Conservation (phyloP, 116 monocot genomes). For the Trichopus zeylanicus region DNA sequence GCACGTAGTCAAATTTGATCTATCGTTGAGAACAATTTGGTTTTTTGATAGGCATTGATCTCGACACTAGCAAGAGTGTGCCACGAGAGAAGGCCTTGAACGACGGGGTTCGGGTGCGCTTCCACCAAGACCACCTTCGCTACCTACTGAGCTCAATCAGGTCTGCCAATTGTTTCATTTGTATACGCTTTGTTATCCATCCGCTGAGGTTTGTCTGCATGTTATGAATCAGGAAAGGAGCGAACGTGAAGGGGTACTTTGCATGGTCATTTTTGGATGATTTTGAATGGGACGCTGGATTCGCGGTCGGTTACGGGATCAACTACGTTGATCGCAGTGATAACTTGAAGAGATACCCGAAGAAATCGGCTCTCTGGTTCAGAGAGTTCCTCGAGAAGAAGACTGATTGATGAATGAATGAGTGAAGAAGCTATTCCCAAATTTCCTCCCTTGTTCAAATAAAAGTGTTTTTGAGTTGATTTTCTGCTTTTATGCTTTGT, state of each 20-base stretch:
- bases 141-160: constrained; percentile 1
- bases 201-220: no score
- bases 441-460: no score
- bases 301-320: background rate
- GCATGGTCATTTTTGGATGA: background rate
- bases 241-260: constrained; percentile 7
- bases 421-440: no score
- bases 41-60: constrained; percentile 9
- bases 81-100: constrained; percentile 1
- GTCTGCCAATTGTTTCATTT: background rate
- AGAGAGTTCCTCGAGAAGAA: background rate
- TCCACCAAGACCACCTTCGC: background rate
- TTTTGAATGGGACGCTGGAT: constrained; percentile 6
- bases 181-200: background rate
- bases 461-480: no score
- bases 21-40: background rate
- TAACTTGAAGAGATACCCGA: constrained; percentile 1
- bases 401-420: background rate
- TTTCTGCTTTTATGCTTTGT: no score
- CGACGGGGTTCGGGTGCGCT: background rate
- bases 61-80: background rate
- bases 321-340: constrained; percentile 2
- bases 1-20: background rate
- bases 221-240: constrained; percentile 1
- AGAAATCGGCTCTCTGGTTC: background rate